phyloP scores from a whole-genome alignment of 164 flowering plant genomes.

The Malania oleifera region DNA sequence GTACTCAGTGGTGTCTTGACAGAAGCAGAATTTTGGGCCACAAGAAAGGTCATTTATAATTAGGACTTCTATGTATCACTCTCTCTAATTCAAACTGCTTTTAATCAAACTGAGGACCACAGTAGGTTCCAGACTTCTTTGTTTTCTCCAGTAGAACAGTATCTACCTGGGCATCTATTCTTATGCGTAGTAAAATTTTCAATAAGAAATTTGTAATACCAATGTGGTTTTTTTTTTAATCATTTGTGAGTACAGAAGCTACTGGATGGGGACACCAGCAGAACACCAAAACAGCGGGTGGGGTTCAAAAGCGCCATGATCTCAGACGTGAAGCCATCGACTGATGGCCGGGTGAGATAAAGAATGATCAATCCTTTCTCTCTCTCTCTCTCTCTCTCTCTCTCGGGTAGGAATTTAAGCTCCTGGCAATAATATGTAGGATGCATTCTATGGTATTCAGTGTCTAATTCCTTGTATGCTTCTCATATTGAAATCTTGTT shows the following conservation, averaged over 20 bases:
- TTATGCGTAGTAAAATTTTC: neutral
- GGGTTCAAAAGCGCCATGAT: slow-evolving; percentile 91
- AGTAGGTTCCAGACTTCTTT: neutral
- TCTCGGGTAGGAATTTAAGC: neutral
- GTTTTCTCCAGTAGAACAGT: neutral
- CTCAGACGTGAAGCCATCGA: slow-evolving; percentile 62
- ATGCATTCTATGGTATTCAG: too few relatives aligned
- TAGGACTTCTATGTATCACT: too few relatives aligned
- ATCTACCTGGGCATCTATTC: neutral
- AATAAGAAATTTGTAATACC: neutral
- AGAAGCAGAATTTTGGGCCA: slow-evolving; percentile 95
- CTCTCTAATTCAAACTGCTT: too few relatives aligned
- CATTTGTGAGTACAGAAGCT: slow-evolving; percentile 54
- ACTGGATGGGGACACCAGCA: slow-evolving; percentile 43
- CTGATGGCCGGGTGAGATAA: slow-evolving; percentile 82
- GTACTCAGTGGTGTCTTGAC: slow-evolving; percentile 68
- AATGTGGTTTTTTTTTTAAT: neutral
- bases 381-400: slow-evolving; percentile 6
- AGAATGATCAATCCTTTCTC: too few relatives aligned
- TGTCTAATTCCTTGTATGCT: too few relatives aligned
- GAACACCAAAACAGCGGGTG: slow-evolving; percentile 51
- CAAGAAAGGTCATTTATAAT: slow-evolving; percentile 60
- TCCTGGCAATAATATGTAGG: too few relatives aligned
- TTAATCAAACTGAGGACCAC: neutral
- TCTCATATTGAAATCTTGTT: neutral